phyloP scores from a whole-genome alignment of 768 basidiomycete species.

The Dacryopinax primogenitus region DNA sequence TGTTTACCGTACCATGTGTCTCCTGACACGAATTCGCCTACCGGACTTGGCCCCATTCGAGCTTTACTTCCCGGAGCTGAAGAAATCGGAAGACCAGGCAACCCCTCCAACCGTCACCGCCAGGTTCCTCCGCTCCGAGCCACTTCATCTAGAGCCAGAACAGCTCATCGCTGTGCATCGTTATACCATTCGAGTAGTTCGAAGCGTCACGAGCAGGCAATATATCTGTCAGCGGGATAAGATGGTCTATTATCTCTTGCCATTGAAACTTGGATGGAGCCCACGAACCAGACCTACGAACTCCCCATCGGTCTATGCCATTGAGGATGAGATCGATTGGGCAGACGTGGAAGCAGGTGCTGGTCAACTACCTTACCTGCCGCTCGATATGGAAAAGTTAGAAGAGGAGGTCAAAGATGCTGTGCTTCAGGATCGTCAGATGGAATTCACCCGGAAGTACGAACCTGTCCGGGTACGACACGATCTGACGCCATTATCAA shows the following conservation, averaged over 20 bases:
- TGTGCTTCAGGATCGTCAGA: constrained; percentile 60
- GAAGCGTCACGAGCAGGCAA: constrained; percentile 55
- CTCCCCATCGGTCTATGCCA: constrained; percentile 27
- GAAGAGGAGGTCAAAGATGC: constrained; percentile 44
- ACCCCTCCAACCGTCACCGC: constrained; percentile 33
- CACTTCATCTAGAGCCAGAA: constrained; percentile 37
- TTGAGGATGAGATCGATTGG: constrained; percentile 50
- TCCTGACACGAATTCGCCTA: constrained; percentile 56
- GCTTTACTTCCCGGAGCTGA: constrained; percentile 39
- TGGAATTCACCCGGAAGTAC: constrained; percentile 66
- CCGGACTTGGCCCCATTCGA: constrained; percentile 44
- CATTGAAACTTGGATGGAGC: constrained; percentile 30
- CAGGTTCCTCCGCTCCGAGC: constrained; percentile 32
- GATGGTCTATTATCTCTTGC: constrained; percentile 56
- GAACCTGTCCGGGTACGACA: constrained; percentile 41
- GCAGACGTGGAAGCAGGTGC: constrained; percentile 41
- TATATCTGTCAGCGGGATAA: constrained; percentile 41
- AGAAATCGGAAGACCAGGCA: background rate
- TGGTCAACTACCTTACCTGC: constrained; percentile 37
- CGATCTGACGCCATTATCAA: constrained; percentile 63
- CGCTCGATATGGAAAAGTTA: constrained; percentile 34
- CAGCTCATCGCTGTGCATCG: constrained; percentile 39
- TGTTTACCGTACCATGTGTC: constrained; percentile 44
- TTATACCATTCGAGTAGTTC: constrained; percentile 53
- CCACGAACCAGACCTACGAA: constrained; percentile 14